Conservation (phyloP, 2,329 filamentous ascomycete species). For the Talaromyces albobiverticillius region DNA sequence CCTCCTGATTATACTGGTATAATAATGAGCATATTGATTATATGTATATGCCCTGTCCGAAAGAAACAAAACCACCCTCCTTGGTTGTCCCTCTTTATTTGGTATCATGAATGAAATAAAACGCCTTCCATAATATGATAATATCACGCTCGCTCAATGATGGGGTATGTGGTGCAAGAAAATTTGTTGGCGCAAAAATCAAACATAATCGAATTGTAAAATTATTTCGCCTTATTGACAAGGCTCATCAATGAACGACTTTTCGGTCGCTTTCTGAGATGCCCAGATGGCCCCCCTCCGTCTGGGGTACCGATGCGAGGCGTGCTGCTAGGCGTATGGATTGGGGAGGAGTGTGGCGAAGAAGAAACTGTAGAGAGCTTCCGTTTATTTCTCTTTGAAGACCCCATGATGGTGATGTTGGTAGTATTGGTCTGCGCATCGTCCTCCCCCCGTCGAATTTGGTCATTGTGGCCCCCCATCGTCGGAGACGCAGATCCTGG, state of each 20-base stretch:
- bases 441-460: neutral
- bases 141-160: too few species aligned
- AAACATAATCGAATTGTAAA: too few species aligned
- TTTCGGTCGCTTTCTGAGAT: neutral
- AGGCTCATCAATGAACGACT: neutral
- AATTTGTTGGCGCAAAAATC: too few species aligned
- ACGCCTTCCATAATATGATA: too few species aligned
- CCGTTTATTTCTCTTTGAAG: slow-evolving; percentile 12
- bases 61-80: too few species aligned
- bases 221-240: too few species aligned
- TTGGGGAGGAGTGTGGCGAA: neutral
- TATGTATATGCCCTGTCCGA: too few species aligned
- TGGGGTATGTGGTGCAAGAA: too few species aligned
- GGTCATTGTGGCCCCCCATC: neutral
- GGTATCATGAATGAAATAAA: too few species aligned
- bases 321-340: neutral
- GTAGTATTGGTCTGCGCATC: neutral
- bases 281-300: neutral
- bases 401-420: neutral
- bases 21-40: too few species aligned
- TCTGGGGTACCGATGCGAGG: neutral
- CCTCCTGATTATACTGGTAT: too few species aligned
- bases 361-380: neutral
- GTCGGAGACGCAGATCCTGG: neutral
- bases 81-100: too few species aligned